These are phyloP conservation scores for Exobasidium cylindrosporum DNA, from an alignment of 1,284 basidiomycete genomes.

Conservation along the genomic window DNA sequence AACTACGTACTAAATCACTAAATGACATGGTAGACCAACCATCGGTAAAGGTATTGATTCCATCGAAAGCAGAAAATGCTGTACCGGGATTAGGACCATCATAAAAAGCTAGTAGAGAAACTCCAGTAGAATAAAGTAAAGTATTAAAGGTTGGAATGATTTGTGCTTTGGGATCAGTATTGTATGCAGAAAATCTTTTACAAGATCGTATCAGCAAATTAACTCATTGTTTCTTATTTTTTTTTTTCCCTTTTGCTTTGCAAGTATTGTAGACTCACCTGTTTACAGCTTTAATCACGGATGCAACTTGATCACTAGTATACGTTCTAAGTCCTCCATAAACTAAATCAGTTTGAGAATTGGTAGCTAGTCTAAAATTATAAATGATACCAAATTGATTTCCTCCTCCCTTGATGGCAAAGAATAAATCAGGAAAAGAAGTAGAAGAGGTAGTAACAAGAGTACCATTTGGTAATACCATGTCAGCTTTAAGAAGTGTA, in stretches of 20 bases:
- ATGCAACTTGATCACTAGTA: constrained; percentile 27
- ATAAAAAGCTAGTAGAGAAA: constrained; percentile 33
- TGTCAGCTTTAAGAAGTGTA: constrained; percentile 29
- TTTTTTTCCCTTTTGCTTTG: not conserved
- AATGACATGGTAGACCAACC: constrained; percentile 31
- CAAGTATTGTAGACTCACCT: not conserved
- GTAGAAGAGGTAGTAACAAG: constrained; percentile 26
- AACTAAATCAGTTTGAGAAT: constrained; percentile 26
- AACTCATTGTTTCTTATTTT: not conserved
- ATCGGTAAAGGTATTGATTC: constrained; percentile 20
- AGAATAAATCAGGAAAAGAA: constrained; percentile 36
- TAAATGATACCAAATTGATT: constrained; percentile 36
- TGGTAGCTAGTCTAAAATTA: constrained; percentile 35
- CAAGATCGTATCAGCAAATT: not conserved
- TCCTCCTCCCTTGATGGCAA: constrained; percentile 37
- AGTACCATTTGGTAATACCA: constrained; percentile 34
- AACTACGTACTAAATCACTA: constrained; percentile 23
- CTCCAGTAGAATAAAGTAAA: constrained; percentile 22
- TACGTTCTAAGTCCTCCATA: constrained; percentile 35
- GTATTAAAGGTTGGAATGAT: constrained; percentile 37
- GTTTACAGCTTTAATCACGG: constrained; percentile 21
- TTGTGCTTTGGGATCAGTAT: constrained; percentile 37
- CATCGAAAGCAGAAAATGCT: constrained; percentile 19
- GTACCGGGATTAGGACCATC: constrained; percentile 27
- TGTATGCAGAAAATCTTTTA: constrained; percentile 25